Evolutionary conservation across 495 filamentous ascomycete species (phyloP), one percentile per base, ranked within the genome.

Genomic region (Thozetella sp.): DNA sequence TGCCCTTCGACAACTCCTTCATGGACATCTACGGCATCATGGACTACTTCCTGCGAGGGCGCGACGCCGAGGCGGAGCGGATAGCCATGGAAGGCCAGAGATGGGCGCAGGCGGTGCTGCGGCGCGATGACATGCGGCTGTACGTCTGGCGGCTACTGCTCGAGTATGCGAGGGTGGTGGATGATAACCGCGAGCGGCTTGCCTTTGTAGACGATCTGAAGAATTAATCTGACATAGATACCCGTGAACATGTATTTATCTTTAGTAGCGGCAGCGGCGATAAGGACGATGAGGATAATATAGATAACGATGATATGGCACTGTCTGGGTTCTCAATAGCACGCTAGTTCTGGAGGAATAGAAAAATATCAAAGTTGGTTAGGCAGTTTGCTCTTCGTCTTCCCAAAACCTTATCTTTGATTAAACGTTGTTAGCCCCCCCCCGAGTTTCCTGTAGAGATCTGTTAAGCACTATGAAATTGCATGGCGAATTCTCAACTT

Each of bases 81-180:
- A 87, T 93, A 57, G 89, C 90, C 22, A 67, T 78, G 57, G 80
- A 81, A 22, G 85, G 89, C 2, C 76, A 80, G 51, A 83, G 79
- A 25, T 93, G 90, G 90, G 86, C 86, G 10, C 76, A 82, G 22
- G 83, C 76, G 61, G 88, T 88, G 23, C 69, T 93, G 25, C 72
- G 90, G 53, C 73, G 74, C 52, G 88, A 91, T 57, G 90, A 93
- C 63, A 90, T 93, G 73, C 75, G 87, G 64, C 78, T 93, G 22
- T 93, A 92, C 72, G 80, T 88, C 46, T 82, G 86, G 62, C 69
- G 90, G 54, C 62, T 93, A 54, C 73, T 93, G 57, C 76, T 93
- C 1, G 90, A 93, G 72, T 92, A 90, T 72, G 90, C 80, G 20
- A 75, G 90, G 45, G 74, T 93, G 13, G 74, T 77, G 56, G 87